A percentile compares a stretch with the other conserved stretches of the same genome.
These are phyloP conservation scores for Meyerozyma elateridarum DNA, from an alignment of 1,139 yeast species.

Conservation along the genomic window DNA sequence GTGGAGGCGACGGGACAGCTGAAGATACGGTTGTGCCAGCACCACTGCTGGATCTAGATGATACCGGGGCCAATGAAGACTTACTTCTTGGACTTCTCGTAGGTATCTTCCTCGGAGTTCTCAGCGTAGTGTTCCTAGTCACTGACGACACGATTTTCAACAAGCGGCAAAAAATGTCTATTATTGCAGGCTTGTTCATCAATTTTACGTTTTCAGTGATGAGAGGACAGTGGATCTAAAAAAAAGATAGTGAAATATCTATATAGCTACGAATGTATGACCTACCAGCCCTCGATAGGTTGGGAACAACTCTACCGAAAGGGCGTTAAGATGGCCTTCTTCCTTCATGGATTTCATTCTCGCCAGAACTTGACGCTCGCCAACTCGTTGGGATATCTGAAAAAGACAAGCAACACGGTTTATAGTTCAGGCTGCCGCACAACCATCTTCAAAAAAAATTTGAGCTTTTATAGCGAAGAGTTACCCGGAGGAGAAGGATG, in stretches of 20 bases:
- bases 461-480: constrained; percentile 7
- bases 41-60: constrained; percentile 29
- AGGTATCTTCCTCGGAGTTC: constrained; percentile 62
- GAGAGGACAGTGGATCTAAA: constrained; percentile 43
- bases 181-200: constrained; percentile 55
- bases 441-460: constrained; percentile 21
- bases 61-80: constrained; percentile 47
- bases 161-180: constrained; percentile 56
- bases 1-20: constrained; percentile 4
- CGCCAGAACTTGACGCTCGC: constrained; percentile 58
- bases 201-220: constrained; percentile 56
- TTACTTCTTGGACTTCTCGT: constrained; percentile 57
- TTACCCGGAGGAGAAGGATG: constrained; percentile 17
- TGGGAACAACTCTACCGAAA: constrained; percentile 28
- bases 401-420: constrained; percentile 56
- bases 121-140: constrained; percentile 51
- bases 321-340: constrained; percentile 48
- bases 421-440: constrained; percentile 56
- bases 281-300: constrained; percentile 48
- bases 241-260: not conserved
- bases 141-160: constrained; percentile 55
- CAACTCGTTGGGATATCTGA: constrained; percentile 46
- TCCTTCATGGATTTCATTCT: constrained; percentile 39
- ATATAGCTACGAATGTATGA: constrained; percentile 27
- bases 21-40: constrained; percentile 14